A percentile compares a stretch with the other conserved stretches of the same genome.
These are phyloP conservation scores for Flaveria linearis DNA, from an alignment of 129 eudicot genomes.

Conservation along the genomic window DNA sequence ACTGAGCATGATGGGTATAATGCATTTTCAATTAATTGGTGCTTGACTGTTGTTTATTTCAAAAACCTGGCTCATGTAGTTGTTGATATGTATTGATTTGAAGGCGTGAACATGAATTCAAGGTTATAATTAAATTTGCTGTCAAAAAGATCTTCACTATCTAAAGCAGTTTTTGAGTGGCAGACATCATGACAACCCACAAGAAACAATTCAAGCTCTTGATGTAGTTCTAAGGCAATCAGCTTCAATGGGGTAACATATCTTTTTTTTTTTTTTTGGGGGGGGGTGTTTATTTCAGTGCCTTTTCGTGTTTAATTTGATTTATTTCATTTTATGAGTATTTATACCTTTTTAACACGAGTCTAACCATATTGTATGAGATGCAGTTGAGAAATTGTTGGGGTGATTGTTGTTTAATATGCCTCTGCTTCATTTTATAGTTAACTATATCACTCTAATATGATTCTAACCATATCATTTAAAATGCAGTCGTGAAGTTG, in stretches of 20 bases:
- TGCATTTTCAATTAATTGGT: background rate
- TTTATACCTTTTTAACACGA: background rate
- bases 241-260: conserved; percentile 41
- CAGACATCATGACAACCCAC: conserved; percentile 58
- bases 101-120: conserved; percentile 58
- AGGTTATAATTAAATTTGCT: conserved; percentile 70
- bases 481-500: conserved; percentile 46
- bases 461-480: background rate
- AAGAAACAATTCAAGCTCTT: conserved; percentile 74
- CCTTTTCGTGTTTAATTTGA: background rate
- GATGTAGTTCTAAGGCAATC: conserved; percentile 72
- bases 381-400: no score
- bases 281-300: background rate
- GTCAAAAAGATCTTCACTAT: conserved; percentile 54
- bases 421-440: no score
- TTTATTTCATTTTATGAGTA: background rate
- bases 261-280: background rate
- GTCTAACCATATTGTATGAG: background rate
- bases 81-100: conserved; percentile 4
- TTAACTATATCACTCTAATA: background rate
- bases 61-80: background rate
- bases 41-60: background rate
- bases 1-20: conserved; percentile 38
- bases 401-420: no score
- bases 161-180: conserved; percentile 51